A percentile compares a stretch with the other conserved stretches of the same genome.
Evolutionary conservation across 768 basidiomycete genomes (phyloP).

Genomic region (Russula lepida): DNA sequence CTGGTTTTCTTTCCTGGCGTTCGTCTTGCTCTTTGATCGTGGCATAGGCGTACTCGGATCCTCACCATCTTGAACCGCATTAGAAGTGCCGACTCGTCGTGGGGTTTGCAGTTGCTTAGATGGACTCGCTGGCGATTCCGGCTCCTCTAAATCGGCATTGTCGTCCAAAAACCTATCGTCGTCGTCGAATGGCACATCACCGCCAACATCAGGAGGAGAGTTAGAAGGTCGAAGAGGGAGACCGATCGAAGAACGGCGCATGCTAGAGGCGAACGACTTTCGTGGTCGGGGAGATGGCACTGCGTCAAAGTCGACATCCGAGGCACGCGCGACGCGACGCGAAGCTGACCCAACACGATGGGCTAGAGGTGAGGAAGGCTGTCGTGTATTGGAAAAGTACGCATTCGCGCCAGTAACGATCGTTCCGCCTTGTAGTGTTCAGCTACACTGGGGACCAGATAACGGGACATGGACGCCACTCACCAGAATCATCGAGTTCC

Average conservation of each 20-base stretch:
- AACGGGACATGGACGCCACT: constrained; percentile 34
- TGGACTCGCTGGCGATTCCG: not conserved
- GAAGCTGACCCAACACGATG: constrained; percentile 28
- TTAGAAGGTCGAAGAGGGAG: constrained; percentile 16
- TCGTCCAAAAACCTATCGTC: constrained; percentile 16
- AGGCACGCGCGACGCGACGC: constrained; percentile 24
- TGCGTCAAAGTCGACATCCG: constrained; percentile 31
- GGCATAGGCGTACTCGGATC: not conserved
- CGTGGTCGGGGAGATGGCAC: constrained; percentile 30
- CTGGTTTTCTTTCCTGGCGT: constrained; percentile 24
- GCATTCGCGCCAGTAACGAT: constrained; percentile 25
- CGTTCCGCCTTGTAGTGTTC: constrained; percentile 1
- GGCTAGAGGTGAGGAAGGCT: constrained; percentile 25
- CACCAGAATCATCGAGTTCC: constrained; percentile 53
- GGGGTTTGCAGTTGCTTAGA: not conserved
- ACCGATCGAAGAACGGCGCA: constrained; percentile 21
- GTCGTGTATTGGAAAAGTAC: constrained; percentile 27
- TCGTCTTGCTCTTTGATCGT: constrained; percentile 35
- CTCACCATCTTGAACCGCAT: not conserved
- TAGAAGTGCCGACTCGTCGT: not conserved
- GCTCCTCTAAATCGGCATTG: constrained; percentile 27
- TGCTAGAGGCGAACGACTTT: constrained; percentile 19
- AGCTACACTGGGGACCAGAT: not conserved
- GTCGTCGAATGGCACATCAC: constrained; percentile 20
- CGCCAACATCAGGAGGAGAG: constrained; percentile 18